Conservation (phyloP, 2,329 filamentous ascomycete genomes). For the Talaromyces pinophilus region DNA sequence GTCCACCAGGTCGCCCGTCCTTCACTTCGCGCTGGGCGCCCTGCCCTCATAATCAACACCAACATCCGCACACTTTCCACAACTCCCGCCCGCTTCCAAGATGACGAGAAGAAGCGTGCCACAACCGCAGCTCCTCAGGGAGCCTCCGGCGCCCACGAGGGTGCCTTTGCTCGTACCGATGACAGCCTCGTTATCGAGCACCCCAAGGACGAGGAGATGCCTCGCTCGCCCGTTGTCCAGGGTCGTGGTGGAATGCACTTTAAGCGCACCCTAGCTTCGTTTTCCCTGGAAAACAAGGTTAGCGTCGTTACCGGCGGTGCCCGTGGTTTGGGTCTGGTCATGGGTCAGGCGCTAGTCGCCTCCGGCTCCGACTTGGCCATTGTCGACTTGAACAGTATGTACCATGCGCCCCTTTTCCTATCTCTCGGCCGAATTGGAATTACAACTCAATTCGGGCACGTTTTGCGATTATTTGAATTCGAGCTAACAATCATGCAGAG, state of each 20-base stretch:
- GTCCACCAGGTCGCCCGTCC: constrained; percentile 28
- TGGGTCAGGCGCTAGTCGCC: constrained; percentile 87
- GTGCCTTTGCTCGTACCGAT: constrained; percentile 77
- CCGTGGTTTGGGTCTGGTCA: constrained; percentile 83
- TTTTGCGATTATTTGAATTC: background rate
- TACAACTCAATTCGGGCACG: background rate
- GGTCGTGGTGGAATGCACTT: constrained; percentile 78
- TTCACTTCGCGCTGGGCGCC: constrained; percentile 25
- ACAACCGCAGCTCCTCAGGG: constrained; percentile 37
- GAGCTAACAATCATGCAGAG: constrained; percentile 53
- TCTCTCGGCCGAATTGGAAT: constrained; percentile 12
- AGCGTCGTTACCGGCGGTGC: constrained; percentile 89
- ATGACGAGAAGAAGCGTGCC: constrained; percentile 30
- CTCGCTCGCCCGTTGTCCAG: constrained; percentile 67
- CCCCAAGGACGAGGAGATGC: constrained; percentile 71
- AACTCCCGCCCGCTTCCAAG: constrained; percentile 31
- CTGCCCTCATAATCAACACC: constrained; percentile 19
- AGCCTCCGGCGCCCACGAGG: constrained; percentile 52
- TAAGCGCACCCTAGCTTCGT: constrained; percentile 80
- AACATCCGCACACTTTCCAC: constrained; percentile 35
- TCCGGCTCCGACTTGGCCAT: constrained; percentile 88
- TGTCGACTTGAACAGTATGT: constrained; percentile 86
- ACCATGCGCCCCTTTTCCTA: background rate
- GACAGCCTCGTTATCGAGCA: constrained; percentile 76
- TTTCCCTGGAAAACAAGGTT: constrained; percentile 81